These are phyloP conservation scores for Paragyromitra xinjiangensis DNA, from an alignment of 495 filamentous ascomycete species.

Conservation along the genomic window DNA sequence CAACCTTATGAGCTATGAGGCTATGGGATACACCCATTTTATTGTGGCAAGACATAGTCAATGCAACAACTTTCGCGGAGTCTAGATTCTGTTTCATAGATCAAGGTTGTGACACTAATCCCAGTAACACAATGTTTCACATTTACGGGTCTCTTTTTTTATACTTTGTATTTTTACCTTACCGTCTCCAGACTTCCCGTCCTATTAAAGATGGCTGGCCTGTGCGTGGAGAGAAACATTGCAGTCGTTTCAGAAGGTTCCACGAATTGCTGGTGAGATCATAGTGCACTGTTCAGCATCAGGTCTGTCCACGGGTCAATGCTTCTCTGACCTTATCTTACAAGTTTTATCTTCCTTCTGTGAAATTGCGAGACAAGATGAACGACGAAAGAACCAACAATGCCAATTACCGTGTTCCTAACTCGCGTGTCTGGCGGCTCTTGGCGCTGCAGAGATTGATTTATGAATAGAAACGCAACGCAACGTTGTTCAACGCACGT, in stretches of 20 bases:
- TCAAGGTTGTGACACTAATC: background rate
- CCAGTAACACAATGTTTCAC: background rate
- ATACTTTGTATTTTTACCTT: background rate
- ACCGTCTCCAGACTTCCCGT: background rate
- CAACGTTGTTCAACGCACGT: background rate
- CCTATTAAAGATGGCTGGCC: no score
- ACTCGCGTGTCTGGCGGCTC: background rate
- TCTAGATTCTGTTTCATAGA: background rate
- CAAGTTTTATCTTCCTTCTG: background rate
- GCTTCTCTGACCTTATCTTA: background rate
- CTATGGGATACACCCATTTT: no score
- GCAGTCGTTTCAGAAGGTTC: no score
- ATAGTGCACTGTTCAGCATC: background rate
- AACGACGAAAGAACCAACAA: background rate
- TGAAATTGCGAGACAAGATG: background rate
- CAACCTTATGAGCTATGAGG: no score
- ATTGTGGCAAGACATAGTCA: no score
- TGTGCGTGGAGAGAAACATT: no score
- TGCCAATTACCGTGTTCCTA: background rate
- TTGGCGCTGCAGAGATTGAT: slow-evolving; percentile 1
- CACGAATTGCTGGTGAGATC: background rate
- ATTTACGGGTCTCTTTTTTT: background rate
- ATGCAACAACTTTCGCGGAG: background rate
- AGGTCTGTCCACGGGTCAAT: background rate
- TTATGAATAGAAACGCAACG: background rate